Evolutionary conservation across 441 rosid genomes (phyloP), one percentile per base, ranked within the genome.

Genomic region (Hura crepitans): DNA sequence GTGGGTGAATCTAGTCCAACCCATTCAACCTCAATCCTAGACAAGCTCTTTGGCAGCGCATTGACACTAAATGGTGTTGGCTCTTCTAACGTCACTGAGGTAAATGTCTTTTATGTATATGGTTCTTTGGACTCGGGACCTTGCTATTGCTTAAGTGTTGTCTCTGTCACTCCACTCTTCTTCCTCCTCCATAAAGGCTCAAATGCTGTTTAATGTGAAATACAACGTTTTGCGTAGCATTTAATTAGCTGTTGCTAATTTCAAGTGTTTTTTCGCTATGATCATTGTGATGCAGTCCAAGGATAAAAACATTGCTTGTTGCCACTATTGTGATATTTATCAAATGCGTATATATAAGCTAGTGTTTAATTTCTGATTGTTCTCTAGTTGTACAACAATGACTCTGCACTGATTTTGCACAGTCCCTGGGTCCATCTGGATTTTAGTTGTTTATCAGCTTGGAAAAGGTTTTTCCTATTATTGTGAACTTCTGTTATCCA

Each of bases 31-130:
- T 86, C 97, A 70, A 85, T 91, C 78, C 87, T 93, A 59, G 96
- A 90, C 77, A 90, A 86, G 84, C 80, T 89, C 66, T 93, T 96
- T 74, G 78, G 87, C 75, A 84, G 81, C 62, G 88, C 87, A 56
- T 74, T 84, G 71, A 81, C 88, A 58, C 74, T 84, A 71, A 84
- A 83, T 72, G 84, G 49, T 74, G 81, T 77, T 60, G 86, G 74
- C 75, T 70, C 90, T 67, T 74, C 89, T 65, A 72, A 65, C 59
- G 62, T 81, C 53, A 64, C 69, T 72, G 83, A 85, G 98, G 99
- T 96, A 85, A 66, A 67, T 30, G 39, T 73, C 53, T 60, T 76
- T 60, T 47, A 8, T 47, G 27, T 20, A 28, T 25, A 28, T 39
- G 10, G 42, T n/a, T 33, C 18, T 28, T 25, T 39, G 27, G 39